Conservation (phyloP, 768 basidiomycete genomes). For the Mycena pura region DNA sequence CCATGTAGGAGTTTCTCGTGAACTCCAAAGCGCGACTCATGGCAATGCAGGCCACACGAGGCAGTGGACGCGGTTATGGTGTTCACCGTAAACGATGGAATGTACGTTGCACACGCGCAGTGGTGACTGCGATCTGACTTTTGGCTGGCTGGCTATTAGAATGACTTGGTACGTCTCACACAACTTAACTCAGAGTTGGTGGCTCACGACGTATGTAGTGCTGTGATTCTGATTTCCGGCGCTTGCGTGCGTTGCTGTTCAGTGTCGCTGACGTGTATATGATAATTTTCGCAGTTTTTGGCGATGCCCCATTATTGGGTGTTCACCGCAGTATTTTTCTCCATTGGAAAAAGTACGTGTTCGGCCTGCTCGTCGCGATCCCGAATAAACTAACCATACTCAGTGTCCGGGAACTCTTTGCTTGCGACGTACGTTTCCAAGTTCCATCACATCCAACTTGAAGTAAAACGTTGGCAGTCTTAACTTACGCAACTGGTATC, state of each 20-base stretch:
- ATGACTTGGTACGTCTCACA: neutral
- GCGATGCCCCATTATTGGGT: neutral
- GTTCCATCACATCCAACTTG: neutral
- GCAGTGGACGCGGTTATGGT: neutral
- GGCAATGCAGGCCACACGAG: neutral
- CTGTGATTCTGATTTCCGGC: neutral
- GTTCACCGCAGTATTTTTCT: neutral
- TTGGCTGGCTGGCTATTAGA: too few species aligned
- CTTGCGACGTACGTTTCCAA: neutral
- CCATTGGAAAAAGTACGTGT: neutral
- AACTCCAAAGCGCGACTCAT: neutral
- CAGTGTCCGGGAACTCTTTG: neutral
- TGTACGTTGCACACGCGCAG: neutral
- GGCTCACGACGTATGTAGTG: neutral
- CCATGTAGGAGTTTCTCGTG: neutral
- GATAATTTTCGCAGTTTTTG: neutral
- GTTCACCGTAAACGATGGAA: neutral
- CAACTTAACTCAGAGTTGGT: neutral
- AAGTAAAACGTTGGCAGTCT: too few species aligned
- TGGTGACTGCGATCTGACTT: too few species aligned
- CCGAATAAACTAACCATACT: neutral
- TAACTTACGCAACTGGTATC: neutral
- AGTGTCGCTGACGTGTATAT: neutral
- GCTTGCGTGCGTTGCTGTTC: neutral
- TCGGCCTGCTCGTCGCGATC: too few species aligned